Evolutionary conservation across 2,329 filamentous ascomycete species (phyloP).

Genomic region (Neurospora crassa): DNA sequence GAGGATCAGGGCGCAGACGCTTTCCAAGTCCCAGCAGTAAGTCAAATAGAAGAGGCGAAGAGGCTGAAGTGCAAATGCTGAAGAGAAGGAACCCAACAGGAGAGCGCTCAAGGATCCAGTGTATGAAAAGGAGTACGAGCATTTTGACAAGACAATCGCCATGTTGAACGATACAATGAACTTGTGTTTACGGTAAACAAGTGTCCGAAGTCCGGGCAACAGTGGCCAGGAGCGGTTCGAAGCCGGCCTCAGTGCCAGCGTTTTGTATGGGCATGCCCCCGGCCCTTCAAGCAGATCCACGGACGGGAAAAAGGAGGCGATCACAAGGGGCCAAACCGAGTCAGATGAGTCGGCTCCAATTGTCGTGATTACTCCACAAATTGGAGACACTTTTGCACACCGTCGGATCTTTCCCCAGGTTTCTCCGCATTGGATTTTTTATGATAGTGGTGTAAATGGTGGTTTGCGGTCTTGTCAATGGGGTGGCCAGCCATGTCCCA

Average conservation of each 20-base stretch:
- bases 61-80: slow-evolving; percentile 5
- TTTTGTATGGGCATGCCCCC: neutral
- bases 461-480: neutral
- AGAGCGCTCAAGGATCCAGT: slow-evolving; percentile 14
- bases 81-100: slow-evolving; percentile 12
- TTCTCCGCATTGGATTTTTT: neutral
- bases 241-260: neutral
- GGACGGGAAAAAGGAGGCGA: neutral
- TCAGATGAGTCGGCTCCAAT: neutral
- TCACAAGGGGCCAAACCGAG: neutral
- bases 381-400: neutral
- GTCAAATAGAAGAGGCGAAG: slow-evolving; percentile 2
- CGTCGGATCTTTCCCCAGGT: neutral
- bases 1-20: slow-evolving; percentile 13
- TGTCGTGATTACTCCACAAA: neutral
- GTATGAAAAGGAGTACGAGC: slow-evolving; percentile 34
- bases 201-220: neutral
- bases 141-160: slow-evolving; percentile 59
- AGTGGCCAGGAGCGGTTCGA: neutral
- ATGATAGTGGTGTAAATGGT: neutral
- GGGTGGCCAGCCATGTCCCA: neutral
- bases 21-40: neutral
- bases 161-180: slow-evolving; percentile 70
- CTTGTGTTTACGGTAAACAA: slow-evolving; percentile 45
- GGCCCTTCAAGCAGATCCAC: neutral